Base-by-base conservation (phyloP, 2,329 filamentous ascomycete genomes). In the Byssoonygena ceratinophila region DNA sequence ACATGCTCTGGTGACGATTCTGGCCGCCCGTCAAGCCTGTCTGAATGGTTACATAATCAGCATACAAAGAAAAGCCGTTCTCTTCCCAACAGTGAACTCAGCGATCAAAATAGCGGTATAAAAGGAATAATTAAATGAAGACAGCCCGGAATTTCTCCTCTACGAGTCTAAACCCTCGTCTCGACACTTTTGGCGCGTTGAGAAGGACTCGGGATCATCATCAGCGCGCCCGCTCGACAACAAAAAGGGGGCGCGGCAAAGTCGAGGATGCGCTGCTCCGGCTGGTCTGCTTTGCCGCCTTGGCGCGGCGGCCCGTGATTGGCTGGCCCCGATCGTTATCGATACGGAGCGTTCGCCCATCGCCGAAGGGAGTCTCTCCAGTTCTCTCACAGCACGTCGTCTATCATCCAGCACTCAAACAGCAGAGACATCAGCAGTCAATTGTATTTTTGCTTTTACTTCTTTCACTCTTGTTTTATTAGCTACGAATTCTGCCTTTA, bases 391-490 rank as follows among this genome's bases (percentile, higher is more conserved):
- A n/a, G n/a, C n/a, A n/a, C n/a, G n/a, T n/a, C n/a, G n/a, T n/a
- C n/a, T n/a, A n/a, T n/a, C n/a, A n/a, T n/a, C 36, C 32, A 36
- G 14, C 32, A 29, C 20, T 9, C 46, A 48, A 29, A 40, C 36
- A 32, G 3, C 22, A 22, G 20, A 18, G 20, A 20, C 31, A 11
- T 8, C 23, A 9, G 23, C 16, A 29, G 11, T 32, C 47, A 25
- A 34, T 32, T 50, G 25, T 34, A 9, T 5, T 29, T 5, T 11
- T 20, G 6, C 9, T 43, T 50, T 50, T 50, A n/a, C 32, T 43
- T 27, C 25, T 27, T 41, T 40, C 37, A 20, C 25, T 43, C 11
- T 41, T 50, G 47, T 50, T 20, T 50, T 41, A 43, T 3, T 50
- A 50, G 18, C 9, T 40, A 12, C 23, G 3, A 9, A 12, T 23